These are phyloP conservation scores for Penicillium dipodomyicola DNA, from an alignment of 495 filamentous ascomycete genomes.

Conservation along the genomic window DNA sequence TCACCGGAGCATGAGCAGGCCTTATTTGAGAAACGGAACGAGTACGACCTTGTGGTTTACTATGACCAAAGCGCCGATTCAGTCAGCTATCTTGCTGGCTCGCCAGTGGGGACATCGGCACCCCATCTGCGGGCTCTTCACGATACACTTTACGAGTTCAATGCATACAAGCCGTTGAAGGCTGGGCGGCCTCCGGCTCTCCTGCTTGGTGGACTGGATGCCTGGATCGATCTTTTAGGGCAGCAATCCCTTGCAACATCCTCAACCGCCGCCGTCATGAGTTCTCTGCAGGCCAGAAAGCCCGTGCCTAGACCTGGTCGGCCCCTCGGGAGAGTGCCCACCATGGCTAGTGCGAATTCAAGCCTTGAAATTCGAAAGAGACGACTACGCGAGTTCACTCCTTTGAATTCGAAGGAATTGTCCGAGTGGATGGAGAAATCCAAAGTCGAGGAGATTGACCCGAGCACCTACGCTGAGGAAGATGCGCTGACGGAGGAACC, in stretches of 20 bases:
- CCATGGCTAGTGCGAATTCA: slow-evolving; percentile 51
- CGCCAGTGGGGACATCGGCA: slow-evolving; percentile 48
- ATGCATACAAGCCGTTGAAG: slow-evolving; percentile 70
- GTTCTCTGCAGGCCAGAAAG: slow-evolving; percentile 41
- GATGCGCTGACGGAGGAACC: slow-evolving; percentile 40
- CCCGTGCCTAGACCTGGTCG: slow-evolving; percentile 42
- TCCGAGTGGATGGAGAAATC: slow-evolving; percentile 60
- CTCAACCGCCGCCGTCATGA: slow-evolving; percentile 52
- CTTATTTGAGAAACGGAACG: slow-evolving; percentile 71
- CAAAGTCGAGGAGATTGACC: slow-evolving; percentile 52
- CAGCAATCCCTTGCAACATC: slow-evolving; percentile 60
- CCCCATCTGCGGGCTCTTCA: slow-evolving; percentile 66
- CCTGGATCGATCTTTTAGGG: slow-evolving; percentile 80
- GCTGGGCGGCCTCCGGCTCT: slow-evolving; percentile 65
- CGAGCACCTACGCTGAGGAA: slow-evolving; percentile 41
- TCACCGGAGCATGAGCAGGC: slow-evolving; percentile 71
- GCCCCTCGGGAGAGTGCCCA: slow-evolving; percentile 50
- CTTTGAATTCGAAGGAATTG: slow-evolving; percentile 60
- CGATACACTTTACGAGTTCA: slow-evolving; percentile 78
- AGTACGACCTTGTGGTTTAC: slow-evolving; percentile 85
- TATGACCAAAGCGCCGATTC: slow-evolving; percentile 72
- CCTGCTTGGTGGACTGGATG: slow-evolving; percentile 75
- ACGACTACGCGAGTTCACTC: slow-evolving; percentile 55
- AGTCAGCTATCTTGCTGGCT: slow-evolving; percentile 48
- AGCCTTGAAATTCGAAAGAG: slow-evolving; percentile 55